These are phyloP conservation scores for Scleroderma bovista DNA, from an alignment of 768 basidiomycete species.

Conservation along the genomic window DNA sequence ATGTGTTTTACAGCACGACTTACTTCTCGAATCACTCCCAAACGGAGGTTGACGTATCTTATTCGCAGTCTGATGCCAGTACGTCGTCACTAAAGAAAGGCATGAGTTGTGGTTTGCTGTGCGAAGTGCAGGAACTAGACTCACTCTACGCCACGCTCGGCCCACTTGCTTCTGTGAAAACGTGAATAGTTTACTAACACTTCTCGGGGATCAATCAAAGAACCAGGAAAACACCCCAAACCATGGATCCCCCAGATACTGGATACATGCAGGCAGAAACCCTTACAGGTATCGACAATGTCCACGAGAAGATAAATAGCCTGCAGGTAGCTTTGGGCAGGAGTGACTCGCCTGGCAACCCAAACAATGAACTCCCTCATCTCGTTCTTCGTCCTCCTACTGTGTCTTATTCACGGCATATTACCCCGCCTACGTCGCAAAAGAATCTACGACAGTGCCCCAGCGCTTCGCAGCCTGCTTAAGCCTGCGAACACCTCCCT, in stretches of 20 bases:
- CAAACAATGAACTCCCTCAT: background rate
- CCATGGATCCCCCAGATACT: background rate
- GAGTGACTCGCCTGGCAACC: background rate
- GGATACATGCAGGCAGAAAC: no score
- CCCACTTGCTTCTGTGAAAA: no score
- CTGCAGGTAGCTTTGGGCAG: background rate
- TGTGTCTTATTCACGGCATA: background rate
- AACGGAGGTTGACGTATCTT: no score
- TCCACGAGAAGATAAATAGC: background rate
- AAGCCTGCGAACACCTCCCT: conserved; percentile 13
- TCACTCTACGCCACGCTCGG: no score
- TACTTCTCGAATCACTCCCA: no score
- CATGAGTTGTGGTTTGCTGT: no score
- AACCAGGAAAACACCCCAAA: background rate
- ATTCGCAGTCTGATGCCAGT: no score
- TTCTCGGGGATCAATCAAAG: background rate
- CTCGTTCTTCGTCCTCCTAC: background rate
- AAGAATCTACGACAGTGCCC: conserved; percentile 7
- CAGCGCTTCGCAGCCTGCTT: conserved; percentile 7
- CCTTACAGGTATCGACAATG: no score
- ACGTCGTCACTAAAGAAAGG: no score
- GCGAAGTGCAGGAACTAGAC: no score
- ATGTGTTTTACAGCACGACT: no score
- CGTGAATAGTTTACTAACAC: no score
- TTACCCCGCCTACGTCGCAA: background rate